A percentile compares a stretch with the other conserved stretches of the same genome.
Conservation (phyloP, 2,329 filamentous ascomycete species). For the Pseudogymnoascus pannorum region DNA sequence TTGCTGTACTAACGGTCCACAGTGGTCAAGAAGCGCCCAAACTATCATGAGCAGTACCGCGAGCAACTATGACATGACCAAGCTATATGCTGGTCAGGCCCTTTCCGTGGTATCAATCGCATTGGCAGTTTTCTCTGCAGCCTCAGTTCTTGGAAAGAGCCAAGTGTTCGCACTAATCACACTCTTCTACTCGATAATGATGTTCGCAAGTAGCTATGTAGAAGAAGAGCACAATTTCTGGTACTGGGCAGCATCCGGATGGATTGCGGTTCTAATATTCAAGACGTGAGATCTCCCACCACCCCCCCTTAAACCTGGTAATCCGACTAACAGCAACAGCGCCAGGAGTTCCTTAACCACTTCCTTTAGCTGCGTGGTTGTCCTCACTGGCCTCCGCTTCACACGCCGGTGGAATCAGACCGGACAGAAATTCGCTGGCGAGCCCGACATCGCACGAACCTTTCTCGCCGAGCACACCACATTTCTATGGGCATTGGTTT, state of each 20-base stretch:
- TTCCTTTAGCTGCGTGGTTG: conserved; percentile 30
- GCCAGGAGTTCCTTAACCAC: conserved; percentile 16
- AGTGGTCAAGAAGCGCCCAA: conserved; percentile 47
- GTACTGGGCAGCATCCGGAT: conserved; percentile 80
- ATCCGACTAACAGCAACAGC: conserved; percentile 21
- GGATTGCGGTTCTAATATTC: conserved; percentile 50
- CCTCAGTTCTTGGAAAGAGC: conserved; percentile 23
- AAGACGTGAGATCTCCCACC: conserved; percentile 31
- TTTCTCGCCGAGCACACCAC: conserved; percentile 58
- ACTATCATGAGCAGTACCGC: conserved; percentile 78
- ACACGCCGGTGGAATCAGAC: conserved; percentile 89
- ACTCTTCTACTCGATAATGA: conserved; percentile 69
- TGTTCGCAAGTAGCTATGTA: conserved; percentile 97
- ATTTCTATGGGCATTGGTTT: conserved; percentile 68
- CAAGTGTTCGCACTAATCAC: conserved; percentile 42
- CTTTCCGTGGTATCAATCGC: conserved; percentile 31
- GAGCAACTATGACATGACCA: conserved; percentile 77
- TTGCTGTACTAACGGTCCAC: conserved; percentile 18
- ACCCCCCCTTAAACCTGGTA: not conserved
- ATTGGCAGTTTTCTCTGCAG: conserved; percentile 28
- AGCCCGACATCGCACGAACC: conserved; percentile 71
- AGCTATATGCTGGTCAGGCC: conserved; percentile 43
- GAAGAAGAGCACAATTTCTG: conserved; percentile 98
- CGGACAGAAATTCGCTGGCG: conserved; percentile 91
- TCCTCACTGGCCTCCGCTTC: conserved; percentile 58